Evolutionary conservation across 306 rosid genomes (phyloP).

Genomic region (Prosopis cineraria): DNA sequence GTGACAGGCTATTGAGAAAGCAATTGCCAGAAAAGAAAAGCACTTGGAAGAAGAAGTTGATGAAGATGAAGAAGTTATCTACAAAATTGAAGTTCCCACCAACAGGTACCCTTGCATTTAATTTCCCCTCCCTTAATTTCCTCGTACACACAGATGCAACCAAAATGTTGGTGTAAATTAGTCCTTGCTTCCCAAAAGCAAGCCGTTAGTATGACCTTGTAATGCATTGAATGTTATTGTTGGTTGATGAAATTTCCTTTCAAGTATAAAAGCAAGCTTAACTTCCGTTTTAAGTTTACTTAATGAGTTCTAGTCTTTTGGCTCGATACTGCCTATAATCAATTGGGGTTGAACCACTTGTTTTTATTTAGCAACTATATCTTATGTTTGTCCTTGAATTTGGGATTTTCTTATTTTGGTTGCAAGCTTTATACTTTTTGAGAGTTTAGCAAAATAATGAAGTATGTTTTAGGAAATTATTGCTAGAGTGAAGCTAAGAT

Average conservation of each 20-base stretch:
- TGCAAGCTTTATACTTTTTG: neutral
- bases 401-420: neutral
- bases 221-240: neutral
- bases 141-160: neutral
- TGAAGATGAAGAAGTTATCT: conserved; percentile 2
- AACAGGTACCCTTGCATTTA: neutral
- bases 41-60: neutral
- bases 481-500: neutral
- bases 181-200: neutral
- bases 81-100: conserved; percentile 1
- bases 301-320: neutral
- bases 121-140: neutral
- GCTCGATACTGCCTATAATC: neutral
- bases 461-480: neutral
- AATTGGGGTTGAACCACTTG: neutral
- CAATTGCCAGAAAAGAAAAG: conserved; percentile 1
- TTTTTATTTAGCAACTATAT: neutral
- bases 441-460: neutral
- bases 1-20: neutral
- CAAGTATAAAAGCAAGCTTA: neutral
- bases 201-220: neutral
- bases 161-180: neutral
- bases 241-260: neutral
- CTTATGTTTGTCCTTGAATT: neutral
- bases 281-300: neutral